Conservation (phyloP, 2,329 filamentous ascomycete species). For the Aspergillus bombycis region DNA sequence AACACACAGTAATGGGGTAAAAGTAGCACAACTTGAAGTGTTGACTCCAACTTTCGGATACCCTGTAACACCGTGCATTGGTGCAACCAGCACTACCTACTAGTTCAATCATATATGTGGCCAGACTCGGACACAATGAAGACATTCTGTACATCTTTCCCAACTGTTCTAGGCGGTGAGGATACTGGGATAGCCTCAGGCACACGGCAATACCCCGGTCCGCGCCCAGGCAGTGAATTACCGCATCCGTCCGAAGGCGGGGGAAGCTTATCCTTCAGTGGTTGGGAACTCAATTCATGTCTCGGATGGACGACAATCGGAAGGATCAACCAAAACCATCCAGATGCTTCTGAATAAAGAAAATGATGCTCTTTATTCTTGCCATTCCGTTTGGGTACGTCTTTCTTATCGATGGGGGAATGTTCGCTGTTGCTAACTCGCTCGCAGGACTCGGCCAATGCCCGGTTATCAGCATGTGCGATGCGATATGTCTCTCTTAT, state of each 20-base stretch:
- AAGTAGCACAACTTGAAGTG: too few species aligned
- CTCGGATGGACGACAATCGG: neutral
- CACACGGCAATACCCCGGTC: neutral
- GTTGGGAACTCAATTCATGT: neutral
- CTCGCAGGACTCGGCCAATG: constrained; percentile 41
- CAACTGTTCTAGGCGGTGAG: too few species aligned
- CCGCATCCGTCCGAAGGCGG: neutral
- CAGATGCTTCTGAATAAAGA: constrained; percentile 15
- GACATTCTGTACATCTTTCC: too few species aligned
- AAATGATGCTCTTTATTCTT: constrained; percentile 15
- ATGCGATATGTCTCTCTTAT: constrained; percentile 37
- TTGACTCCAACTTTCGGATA: too few species aligned
- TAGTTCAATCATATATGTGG: too few species aligned
- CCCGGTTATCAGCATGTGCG: constrained; percentile 38
- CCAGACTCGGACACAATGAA: too few species aligned
- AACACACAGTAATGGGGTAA: too few species aligned
- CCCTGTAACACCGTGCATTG: too few species aligned
- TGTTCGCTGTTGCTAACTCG: neutral
- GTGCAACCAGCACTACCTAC: too few species aligned
- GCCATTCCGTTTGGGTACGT: constrained; percentile 24
- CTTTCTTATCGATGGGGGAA: neutral
- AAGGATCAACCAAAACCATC: neutral
- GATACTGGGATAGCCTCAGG: neutral
- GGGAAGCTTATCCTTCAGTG: too few species aligned
- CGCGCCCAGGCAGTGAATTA: neutral